A percentile compares a stretch with the other conserved stretches of the same genome.
These are phyloP conservation scores for Colletotrichum incanum DNA, from an alignment of 2,329 filamentous ascomycete species.

Conservation along the genomic window DNA sequence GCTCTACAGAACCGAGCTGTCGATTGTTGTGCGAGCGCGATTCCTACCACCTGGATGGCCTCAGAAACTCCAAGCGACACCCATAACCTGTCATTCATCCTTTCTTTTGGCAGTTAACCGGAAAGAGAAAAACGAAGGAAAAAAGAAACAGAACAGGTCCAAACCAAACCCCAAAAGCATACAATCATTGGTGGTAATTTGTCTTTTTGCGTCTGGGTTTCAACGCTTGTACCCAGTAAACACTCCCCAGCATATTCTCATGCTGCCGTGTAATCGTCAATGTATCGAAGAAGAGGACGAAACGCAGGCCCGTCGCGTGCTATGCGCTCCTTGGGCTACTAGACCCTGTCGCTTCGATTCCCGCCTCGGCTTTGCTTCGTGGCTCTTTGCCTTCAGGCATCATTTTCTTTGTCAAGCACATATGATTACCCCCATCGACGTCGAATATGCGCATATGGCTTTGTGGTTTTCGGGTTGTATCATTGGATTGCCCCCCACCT, in stretches of 20 bases:
- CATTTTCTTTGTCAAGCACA: slow-evolving; percentile 40
- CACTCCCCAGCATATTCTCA: not conserved
- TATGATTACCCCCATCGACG: slow-evolving; percentile 28
- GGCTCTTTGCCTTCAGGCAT: slow-evolving; percentile 12
- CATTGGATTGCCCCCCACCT: slow-evolving; percentile 10
- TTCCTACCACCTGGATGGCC: slow-evolving; percentile 12
- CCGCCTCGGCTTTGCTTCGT: slow-evolving; percentile 6
- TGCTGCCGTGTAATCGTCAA: slow-evolving; percentile 18
- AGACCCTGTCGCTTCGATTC: not conserved
- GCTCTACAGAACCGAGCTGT: slow-evolving; percentile 49
- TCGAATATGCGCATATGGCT: slow-evolving; percentile 19
- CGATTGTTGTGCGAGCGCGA: slow-evolving; percentile 29
- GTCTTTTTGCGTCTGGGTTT: slow-evolving; percentile 15
- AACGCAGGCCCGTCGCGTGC: not conserved
- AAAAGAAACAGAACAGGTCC: slow-evolving; percentile 30
- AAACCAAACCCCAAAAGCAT: slow-evolving; percentile 33
- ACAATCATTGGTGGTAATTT: slow-evolving; percentile 34
- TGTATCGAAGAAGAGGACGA: not conserved
- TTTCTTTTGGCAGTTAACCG: not conserved
- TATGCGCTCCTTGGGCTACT: not conserved
- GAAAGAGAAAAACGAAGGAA: not conserved
- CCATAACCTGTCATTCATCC: not conserved
- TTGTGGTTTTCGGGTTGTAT: slow-evolving; percentile 13
- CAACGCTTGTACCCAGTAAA: slow-evolving; percentile 1
- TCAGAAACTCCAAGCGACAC: not conserved